Percentiles rank a stretch among this genome's conserved stretches.
Evolutionary conservation across 176 grass and related monocot species (phyloP).

Genomic region (Carex kokanica): DNA sequence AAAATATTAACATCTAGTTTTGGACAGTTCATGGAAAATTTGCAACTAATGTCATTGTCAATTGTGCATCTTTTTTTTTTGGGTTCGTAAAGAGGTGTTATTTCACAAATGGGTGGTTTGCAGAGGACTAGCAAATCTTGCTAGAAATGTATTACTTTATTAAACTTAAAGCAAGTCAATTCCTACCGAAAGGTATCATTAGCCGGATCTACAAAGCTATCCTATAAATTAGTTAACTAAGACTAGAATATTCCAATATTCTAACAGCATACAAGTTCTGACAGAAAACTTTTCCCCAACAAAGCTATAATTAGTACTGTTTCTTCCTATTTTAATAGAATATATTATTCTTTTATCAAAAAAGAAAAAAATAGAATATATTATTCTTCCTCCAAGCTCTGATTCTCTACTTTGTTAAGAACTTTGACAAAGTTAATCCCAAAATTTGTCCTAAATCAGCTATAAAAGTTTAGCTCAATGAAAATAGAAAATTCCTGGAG

Average conservation of each 20-base stretch:
- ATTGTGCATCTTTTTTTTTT: neutral
- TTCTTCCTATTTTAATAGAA: neutral
- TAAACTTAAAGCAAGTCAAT: constrained; percentile 1
- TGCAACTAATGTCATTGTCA: constrained; percentile 1
- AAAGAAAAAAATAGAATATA: neutral
- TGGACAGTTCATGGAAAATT: neutral
- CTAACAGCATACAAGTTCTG: neutral
- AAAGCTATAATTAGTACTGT: neutral
- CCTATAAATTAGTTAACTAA: neutral
- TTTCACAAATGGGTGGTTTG: neutral
- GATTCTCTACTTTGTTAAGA: neutral
- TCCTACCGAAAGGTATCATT: neutral
- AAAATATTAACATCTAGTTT: neutral
- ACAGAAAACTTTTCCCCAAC: neutral
- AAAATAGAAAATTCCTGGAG: neutral
- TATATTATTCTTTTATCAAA: neutral
- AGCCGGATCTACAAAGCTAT: neutral
- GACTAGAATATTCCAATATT: constrained; percentile 20
- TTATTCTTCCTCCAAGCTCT: neutral
- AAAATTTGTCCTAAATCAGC: neutral
- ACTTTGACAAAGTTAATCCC: neutral
- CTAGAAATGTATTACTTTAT: neutral
- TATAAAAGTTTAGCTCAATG: neutral
- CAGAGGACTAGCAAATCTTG: neutral
- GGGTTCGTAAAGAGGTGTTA: neutral